Percentiles rank a stretch among this genome's conserved stretches.
These are phyloP conservation scores for Ogataea pilisensis DNA, from an alignment of 805 yeast genomes.

Conservation along the genomic window DNA sequence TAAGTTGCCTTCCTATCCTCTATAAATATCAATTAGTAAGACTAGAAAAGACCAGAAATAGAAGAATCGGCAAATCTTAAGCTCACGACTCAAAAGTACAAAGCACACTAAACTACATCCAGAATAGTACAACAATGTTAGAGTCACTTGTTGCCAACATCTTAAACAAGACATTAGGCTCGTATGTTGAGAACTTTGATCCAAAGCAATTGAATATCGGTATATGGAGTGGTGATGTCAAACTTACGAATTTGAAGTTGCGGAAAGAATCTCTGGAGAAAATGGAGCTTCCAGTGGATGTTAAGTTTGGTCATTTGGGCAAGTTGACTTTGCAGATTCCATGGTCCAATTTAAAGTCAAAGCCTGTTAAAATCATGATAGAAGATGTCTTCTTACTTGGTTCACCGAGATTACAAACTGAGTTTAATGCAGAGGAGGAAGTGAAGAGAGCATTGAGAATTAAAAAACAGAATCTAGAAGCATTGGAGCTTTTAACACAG, in stretches of 20 bases:
- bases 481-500: conserved; percentile 59
- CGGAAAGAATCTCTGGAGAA: conserved; percentile 88
- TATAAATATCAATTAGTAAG: no score
- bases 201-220: conserved; percentile 94
- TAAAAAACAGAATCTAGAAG: conserved; percentile 56
- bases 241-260: conserved; percentile 67
- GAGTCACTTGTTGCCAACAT: conserved; percentile 64
- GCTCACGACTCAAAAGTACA: no score
- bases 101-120: not conserved
- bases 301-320: conserved; percentile 86
- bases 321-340: conserved; percentile 89
- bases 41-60: no score
- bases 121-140: conserved; percentile 39
- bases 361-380: conserved; percentile 84
- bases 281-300: conserved; percentile 80
- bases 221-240: conserved; percentile 97
- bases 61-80: no score
- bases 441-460: conserved; percentile 56
- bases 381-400: conserved; percentile 86
- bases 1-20: no score
- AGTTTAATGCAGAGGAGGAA: conserved; percentile 53
- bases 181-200: conserved; percentile 91
- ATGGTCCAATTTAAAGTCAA: conserved; percentile 89
- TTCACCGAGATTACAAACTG: conserved; percentile 60
- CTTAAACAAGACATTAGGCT: conserved; percentile 58